Evolutionary conservation across 2,329 filamentous ascomycete genomes (phyloP).

Genomic region (Aspergillus costaricaensis): DNA sequence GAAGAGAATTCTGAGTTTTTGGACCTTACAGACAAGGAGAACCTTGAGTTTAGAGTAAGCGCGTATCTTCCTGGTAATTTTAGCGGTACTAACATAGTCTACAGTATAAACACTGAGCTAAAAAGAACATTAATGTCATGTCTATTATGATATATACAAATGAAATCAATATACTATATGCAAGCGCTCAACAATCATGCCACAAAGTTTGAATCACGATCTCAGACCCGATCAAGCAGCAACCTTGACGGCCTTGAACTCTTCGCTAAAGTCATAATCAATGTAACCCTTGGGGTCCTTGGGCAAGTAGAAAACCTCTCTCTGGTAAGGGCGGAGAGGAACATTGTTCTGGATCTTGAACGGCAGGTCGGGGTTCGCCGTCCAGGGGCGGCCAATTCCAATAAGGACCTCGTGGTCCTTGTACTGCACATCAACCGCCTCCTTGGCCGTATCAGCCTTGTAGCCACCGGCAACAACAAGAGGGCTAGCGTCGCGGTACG

Average conservation of each 20-base stretch:
- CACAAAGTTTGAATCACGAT: neutral
- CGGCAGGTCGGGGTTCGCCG: conserved; percentile 50
- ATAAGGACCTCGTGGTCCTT: conserved; percentile 35
- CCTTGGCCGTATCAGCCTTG: conserved; percentile 41
- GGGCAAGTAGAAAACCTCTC: conserved; percentile 44
- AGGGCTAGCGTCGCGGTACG: conserved; percentile 46
- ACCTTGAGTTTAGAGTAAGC: conserved; percentile 29
- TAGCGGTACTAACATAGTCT: neutral
- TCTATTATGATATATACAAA: no score
- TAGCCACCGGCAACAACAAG: conserved; percentile 56
- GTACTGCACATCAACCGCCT: conserved; percentile 37
- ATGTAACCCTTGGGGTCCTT: conserved; percentile 43
- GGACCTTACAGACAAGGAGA: conserved; percentile 37
- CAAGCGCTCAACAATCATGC: neutral
- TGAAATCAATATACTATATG: neutral
- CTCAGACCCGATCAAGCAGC: conserved; percentile 20
- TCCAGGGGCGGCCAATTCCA: conserved; percentile 47
- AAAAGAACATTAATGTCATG: neutral
- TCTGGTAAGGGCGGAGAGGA: conserved; percentile 41
- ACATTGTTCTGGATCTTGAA: conserved; percentile 45
- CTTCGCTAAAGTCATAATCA: conserved; percentile 39
- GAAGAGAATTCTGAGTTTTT: conserved; percentile 32
- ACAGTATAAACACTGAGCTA: conserved; percentile 12
- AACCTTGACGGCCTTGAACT: conserved; percentile 29
- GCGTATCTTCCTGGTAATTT: neutral